Conservation (phyloP, 2,329 filamentous ascomycete genomes). For the Beauveria sp. region DNA sequence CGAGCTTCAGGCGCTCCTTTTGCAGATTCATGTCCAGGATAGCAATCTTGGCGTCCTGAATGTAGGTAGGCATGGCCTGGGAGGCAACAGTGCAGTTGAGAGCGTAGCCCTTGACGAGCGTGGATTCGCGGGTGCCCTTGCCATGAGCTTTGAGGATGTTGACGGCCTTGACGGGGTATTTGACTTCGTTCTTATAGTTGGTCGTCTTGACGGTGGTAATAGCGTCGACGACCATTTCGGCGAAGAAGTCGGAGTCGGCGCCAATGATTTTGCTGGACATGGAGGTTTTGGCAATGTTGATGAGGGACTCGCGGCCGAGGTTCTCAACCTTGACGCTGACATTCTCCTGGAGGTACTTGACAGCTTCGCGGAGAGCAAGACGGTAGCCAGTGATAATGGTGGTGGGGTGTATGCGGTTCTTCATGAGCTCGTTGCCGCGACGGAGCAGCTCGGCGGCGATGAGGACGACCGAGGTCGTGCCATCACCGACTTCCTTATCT, state of each 20-base stretch:
- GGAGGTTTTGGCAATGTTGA: constrained; percentile 96
- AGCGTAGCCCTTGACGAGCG: constrained; percentile 92
- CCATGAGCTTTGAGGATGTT: constrained; percentile 98
- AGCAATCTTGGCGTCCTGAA: constrained; percentile 93
- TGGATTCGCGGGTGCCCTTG: constrained; percentile 80
- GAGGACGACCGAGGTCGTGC: constrained; percentile 94
- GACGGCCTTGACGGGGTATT: constrained; percentile 98
- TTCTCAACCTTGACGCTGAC: constrained; percentile 92
- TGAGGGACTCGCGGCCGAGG: constrained; percentile 78
- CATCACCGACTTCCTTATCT: constrained; percentile 97
- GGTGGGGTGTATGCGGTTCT: constrained; percentile 98
- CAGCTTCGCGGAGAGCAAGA: constrained; percentile 86
- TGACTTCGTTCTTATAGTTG: constrained; percentile 83
- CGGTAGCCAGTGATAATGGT: constrained; percentile 99
- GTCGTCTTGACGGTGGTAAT: constrained; percentile 91
- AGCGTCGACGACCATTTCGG: constrained; percentile 93
- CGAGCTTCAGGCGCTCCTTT: constrained; percentile 98
- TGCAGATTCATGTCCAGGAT: constrained; percentile 96
- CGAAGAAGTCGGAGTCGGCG: constrained; percentile 90
- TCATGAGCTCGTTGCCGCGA: constrained; percentile 95
- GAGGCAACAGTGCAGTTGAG: constrained; percentile 98
- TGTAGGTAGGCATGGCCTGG: constrained; percentile 91
- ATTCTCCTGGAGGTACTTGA: constrained; percentile 99
- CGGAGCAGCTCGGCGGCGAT: constrained; percentile 93
- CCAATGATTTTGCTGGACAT: constrained; percentile 99